Evolutionary conservation across 495 filamentous ascomycete genomes (phyloP), one percentile per base, ranked within the genome.

Genomic region (Sporormia fimetaria): DNA sequence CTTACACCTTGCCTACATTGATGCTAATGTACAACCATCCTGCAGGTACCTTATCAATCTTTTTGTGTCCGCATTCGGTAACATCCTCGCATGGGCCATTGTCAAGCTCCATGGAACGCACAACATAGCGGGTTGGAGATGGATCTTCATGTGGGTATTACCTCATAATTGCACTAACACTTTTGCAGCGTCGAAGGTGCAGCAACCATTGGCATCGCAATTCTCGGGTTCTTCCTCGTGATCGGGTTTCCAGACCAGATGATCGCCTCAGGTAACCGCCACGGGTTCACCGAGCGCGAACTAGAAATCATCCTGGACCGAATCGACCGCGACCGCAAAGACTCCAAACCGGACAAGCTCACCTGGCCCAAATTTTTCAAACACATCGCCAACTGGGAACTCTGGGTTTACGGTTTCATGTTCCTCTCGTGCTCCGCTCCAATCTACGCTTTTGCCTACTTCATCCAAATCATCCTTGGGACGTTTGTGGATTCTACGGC

Each of bases 181-280:
- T 7, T 21, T n/a, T 6, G 11, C 18, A 51, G 40, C 33, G 34
- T 53, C 29, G 50, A 53, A 42, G 45, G 50, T 11, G 37, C 33
- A 7, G 25, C 34, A 14, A 49, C 50, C 10, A 30, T 49, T 14
- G 50, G 23, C 39, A 24, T 49, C 31, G 22, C 39, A 6, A 27
- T 53, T 15, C 4, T 49, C 24, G 44, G 34, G 10, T 49, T 33
- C 21, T 49, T 40, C 18, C 28, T 40, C 25, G 40, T 53, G 2
- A 35, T 53, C 6, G 33, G 33, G n/a, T 53, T 53, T 35, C 50
- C 45, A 6, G 44, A 52, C 39, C 21, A 30, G 9, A 43, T 52
- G 30, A 43, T 52, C 26, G 44, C 42, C 27, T 34, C 49, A 14
- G 29, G 33, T 21, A 33, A 35, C 18, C 23, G 38, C 28, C 26